Conservation (phyloP, 106 monocot genomes). For the Platanthera zijinensis region DNA sequence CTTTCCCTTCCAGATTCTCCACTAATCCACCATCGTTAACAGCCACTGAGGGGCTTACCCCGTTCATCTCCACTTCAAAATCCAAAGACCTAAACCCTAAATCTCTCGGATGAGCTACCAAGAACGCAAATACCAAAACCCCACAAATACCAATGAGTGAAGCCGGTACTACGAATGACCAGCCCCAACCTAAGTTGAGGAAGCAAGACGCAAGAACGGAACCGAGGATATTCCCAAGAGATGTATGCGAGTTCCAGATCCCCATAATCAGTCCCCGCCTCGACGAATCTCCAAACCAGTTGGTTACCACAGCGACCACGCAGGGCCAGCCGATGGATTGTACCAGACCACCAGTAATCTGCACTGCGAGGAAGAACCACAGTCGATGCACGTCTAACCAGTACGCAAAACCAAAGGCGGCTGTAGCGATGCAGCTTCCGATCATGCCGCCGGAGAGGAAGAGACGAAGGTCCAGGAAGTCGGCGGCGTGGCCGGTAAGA, state of each 20-base stretch:
- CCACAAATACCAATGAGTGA: constrained; percentile 30
- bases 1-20: constrained; percentile 7
- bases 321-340: constrained; percentile 90
- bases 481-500: constrained; percentile 70
- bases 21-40: constrained; percentile 19
- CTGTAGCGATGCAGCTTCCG: constrained; percentile 32
- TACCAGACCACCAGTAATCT: constrained; percentile 48
- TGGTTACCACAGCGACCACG: constrained; percentile 84
- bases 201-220: constrained; percentile 71
- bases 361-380: constrained; percentile 47
- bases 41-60: neutral
- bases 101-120: constrained; percentile 58
- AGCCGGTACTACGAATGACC: constrained; percentile 79
- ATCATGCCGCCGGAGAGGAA: constrained; percentile 59
- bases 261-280: constrained; percentile 78
- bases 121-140: constrained; percentile 32
- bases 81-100: constrained; percentile 16
- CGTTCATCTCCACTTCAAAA: constrained; percentile 40
- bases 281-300: constrained; percentile 70
- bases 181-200: constrained; percentile 91
- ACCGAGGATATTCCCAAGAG: constrained; percentile 80
- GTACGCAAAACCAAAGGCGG: constrained; percentile 50
- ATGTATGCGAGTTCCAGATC: constrained; percentile 88
- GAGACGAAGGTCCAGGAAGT: constrained; percentile 58
- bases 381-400: constrained; percentile 44